Evolutionary conservation across 164 flowering plant species (phyloP), one percentile per base, ranked within the genome.

Genomic region (Stephania cephalantha): DNA sequence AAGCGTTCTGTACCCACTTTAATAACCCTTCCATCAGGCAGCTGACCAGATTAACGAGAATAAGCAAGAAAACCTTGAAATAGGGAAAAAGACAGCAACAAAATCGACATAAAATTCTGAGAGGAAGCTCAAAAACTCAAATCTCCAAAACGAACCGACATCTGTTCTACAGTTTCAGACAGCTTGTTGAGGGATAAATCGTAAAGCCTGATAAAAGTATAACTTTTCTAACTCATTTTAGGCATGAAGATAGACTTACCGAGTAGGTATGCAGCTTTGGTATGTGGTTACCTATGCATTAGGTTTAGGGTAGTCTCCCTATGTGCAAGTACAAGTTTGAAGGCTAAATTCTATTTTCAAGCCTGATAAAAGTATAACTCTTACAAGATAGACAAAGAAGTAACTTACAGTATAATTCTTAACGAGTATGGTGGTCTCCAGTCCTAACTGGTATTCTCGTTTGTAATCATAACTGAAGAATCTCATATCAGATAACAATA

Each of bases 1-100:
- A 95, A 95, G 66, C 98, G 77, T 77, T 95, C 98, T 9, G 97
- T 94, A 79, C 98, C 99, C 77, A 95, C 98, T 88, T 95, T 95
- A 68, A 95, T 90, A 58, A 89, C 89, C 79, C 99, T 90, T 85
- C 99, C 99, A 89, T 95, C 99, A 81, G 98, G 99, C 70, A 95
- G 89, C 99, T 93, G 91, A 77, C 78, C 7, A 76, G 70, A 35
- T 65, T 72, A 70, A 50, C n/a, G 25, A 25, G 22, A 76, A 66
- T 75, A 67, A 70, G 52, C 45, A 72, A 70, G 12, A n/a, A 50
- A 65, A 18, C 46, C 8, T 64, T 4, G 13, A 45, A 35, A 17
- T 11, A 50, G 55, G 15, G 55, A 10, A 50, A 15, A 50, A 9
- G 15, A 50, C 55, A 9, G 55, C 55, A 10, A 50, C 55, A 50